Base-by-base conservation (phyloP, 768 basidiomycete species). In the Fomitopsis serialis region DNA sequence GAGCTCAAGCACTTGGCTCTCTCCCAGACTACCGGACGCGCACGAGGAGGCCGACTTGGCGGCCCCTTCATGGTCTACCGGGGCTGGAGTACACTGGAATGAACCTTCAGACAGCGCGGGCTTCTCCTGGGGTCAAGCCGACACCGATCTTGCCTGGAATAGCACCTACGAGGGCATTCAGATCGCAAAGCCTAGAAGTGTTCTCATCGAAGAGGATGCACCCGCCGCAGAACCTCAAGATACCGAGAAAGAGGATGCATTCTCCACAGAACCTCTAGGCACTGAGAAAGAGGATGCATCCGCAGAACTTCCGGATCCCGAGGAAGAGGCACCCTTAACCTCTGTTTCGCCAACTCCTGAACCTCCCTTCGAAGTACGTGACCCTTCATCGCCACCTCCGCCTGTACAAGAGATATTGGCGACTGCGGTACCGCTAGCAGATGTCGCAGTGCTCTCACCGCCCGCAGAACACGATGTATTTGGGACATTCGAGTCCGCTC, bases 401-500 rank as follows among this genome's bases (percentile, higher is more conserved):
- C n/a, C n/a, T n/a, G 22, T 9, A 9, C 19, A 8, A 40, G 21
- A 49, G 8, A 11, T 49, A 15, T 8, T 40, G 19, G n/a, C n/a
- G 3, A 3, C 21, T 23, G 3, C 48, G 3, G 19, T 40, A 23
- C 34, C 11, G 11, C 35, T 27, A 3, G n/a, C 48, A 19, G 48
- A 37, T 15, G 12, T 24, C 35, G 48, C 9, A 11, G 19, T 35
- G 21, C 42, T 45, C 1, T 34, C 53, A 6, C 45, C 46, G 2
- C 25, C 51, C 10, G 29, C 63, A 8, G 82, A 76, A 59, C 73
- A 75, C n/a, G 82, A 82, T 44, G 46, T 3, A 5, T 83, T 83
- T 60, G 80, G 82, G 17, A 75, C 78, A 2, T 87, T 87, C 55
- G 81, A 82, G 62, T 73, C 78, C 12, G 82, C 70, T 5, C 51